Evolutionary conservation across 805 yeast species (phyloP).

Genomic region (Monosporozyma yasuniensis): DNA sequence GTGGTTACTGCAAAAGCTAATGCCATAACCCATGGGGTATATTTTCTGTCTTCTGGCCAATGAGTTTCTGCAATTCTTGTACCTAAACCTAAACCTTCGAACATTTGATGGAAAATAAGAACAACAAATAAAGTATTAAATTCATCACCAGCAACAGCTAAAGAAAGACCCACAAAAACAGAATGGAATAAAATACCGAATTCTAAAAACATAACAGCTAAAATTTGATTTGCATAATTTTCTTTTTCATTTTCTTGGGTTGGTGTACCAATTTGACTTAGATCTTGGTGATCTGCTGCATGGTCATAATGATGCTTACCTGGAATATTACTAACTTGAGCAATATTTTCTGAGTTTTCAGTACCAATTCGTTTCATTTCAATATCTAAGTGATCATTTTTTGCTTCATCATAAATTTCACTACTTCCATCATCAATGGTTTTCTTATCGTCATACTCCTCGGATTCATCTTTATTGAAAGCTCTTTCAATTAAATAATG

Average conservation of each 20-base stretch:
- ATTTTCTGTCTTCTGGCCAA: conserved; percentile 39
- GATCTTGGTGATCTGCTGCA: conserved; percentile 11
- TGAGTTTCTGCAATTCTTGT: conserved; percentile 53
- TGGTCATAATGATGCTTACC: conserved; percentile 11
- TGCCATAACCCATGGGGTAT: conserved; percentile 39
- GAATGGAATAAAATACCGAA: conserved; percentile 72
- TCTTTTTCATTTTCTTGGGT: conserved; percentile 28
- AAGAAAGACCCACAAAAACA: conserved; percentile 59
- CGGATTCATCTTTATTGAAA: conserved; percentile 13
- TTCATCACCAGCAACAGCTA: conserved; percentile 58
- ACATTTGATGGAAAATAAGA: conserved; percentile 63
- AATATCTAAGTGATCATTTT: neutral
- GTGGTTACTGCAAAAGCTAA: conserved; percentile 50
- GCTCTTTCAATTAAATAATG: conserved; percentile 36
- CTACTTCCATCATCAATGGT: conserved; percentile 1
- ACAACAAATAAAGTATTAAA: conserved; percentile 57
- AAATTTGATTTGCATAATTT: conserved; percentile 46
- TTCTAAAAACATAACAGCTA: conserved; percentile 51
- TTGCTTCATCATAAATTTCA: neutral
- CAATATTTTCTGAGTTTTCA: neutral
- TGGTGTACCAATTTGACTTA: conserved; percentile 8
- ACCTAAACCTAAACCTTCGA: conserved; percentile 75
- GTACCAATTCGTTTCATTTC: neutral
- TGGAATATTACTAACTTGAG: conserved; percentile 5
- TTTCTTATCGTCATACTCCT: conserved; percentile 1